Base-by-base conservation (phyloP, 352 stramenopile genomes). In the Phytopythium sindhum region DNA sequence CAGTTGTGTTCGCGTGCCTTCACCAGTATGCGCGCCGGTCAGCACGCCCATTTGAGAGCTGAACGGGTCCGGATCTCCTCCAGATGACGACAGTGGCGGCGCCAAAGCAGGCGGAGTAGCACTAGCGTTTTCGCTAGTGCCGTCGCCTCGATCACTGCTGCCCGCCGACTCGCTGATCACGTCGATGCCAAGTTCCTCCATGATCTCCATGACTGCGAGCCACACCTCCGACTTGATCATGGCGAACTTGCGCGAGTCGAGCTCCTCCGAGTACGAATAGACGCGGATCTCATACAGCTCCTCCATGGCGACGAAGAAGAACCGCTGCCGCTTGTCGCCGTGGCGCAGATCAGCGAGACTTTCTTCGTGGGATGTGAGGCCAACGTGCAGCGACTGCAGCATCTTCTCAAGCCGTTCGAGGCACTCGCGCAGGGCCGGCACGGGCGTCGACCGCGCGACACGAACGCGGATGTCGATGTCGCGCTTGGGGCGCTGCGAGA, bases 161-260 rank as follows among this genome's bases (percentile, higher is more conserved):
- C 19, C 37, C 21, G 28, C 57, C 42, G 21, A 50, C 9, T 81
- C 74, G 37, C 76, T 84, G 33, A 92, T 48, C 29, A 93, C 78
- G 23, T 78, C 57, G 9, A 96, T 77, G 14, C 65, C 73, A 19
- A 96, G 60, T 31, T 95, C 88, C 60, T 96, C 88, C 80, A 96
- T 91, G 66, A 95, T 93, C 68, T 96, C 88, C 72, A 92, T 94
- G 26, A 93, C 67, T 7, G 88, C 88, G 23, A 96, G 82, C 88
- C 88, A 96, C 1, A 96, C 88, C 69, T 96, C 88, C 29, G 86
- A 93, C 57, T 91, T 89, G 57, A 96, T 89, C 84, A 96, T 91
- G 33, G 88, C 84, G 67, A 93, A 93, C 63, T 96, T 96, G 50
- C 87, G 84, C 33, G 84, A 73, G 61, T 95, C 88, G 35, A 96